Evolutionary conservation across 1,139 yeast genomes (phyloP), one percentile per base, ranked within the genome.

Genomic region (Nakaseomyces bracarensis): DNA sequence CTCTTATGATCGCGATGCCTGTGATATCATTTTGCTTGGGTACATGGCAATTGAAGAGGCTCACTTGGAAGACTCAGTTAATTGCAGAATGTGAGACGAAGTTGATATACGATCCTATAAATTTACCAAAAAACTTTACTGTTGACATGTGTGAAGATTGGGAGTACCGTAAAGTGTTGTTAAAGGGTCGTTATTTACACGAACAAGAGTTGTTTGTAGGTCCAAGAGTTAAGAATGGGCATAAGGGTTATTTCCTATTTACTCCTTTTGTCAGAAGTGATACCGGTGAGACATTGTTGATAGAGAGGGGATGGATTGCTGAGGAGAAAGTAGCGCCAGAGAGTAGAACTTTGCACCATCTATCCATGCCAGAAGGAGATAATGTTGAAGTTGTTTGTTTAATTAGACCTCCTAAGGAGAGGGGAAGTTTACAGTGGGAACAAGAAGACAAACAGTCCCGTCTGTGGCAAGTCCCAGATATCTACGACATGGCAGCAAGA

Each of bases 301-400:
- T 91, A 26, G 94, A 86, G 61, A 74, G 99, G 51, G 99, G 99
- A 6, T 91, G 97, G 95, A 79, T 91, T 38, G 68, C 77, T 26
- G 86, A 82, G 52, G 82, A 79, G 14, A 77, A 76, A 50, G 80
- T 82, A 4, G 68, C 77, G 21, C 95, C 93, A 25, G 64, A 68
- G 9, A 65, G 70, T 5, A 73, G 98, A 53, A 73, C 69, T 54
- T 70, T 74, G 58, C 71, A 69, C 37, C 89, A 75, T 61, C 69
- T 82, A 49, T 79, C 93, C 1, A 57, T 81, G 45, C 95, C 95
- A 1, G 66, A 70, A 48, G 94, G 89, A 8, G 82, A 77, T 45
- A 51, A 55, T 26, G 82, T 85, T 38, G 79, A 79, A 40, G 68
- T 89, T 30, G 78, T 74, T 48, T 87, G 94, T 43, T 65, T 86